Evolutionary conservation across 2,329 filamentous ascomycete species (phyloP).

Genomic region (Chaetomiaceae sp.): DNA sequence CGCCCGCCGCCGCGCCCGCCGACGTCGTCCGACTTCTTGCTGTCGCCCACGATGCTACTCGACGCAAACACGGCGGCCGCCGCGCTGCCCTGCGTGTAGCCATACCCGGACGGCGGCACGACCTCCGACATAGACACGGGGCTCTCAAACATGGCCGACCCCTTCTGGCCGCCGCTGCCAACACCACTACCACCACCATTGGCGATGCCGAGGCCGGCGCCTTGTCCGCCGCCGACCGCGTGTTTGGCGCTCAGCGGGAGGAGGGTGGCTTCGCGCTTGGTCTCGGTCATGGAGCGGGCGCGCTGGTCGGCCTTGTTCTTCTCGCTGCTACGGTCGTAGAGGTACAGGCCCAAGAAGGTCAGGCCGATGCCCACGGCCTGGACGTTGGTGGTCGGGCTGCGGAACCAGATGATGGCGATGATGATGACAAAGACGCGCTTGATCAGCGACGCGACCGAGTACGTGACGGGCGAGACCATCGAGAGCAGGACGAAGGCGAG

Average conservation of each 20-base stretch:
- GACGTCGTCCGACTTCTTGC: constrained; percentile 53
- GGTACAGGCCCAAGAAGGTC: constrained; percentile 87
- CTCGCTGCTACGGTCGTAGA: constrained; percentile 90
- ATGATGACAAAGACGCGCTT: constrained; percentile 97
- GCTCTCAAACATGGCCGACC: constrained; percentile 35
- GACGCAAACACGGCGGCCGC: constrained; percentile 10
- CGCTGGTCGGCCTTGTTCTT: constrained; percentile 82
- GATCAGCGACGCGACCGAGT: constrained; percentile 91
- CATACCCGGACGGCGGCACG: neutral
- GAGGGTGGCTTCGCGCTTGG: constrained; percentile 47
- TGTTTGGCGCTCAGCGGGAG: constrained; percentile 59
- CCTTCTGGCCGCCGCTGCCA: constrained; percentile 25
- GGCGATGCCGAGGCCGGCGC: too few relatives aligned
- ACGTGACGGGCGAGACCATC: constrained; percentile 92
- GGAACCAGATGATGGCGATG: constrained; percentile 94
- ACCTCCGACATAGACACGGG: constrained; percentile 22
- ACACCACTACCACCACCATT: neutral
- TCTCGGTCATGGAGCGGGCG: constrained; percentile 61
- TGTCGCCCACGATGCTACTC: constrained; percentile 32
- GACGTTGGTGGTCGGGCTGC: constrained; percentile 75
- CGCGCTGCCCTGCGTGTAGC: constrained; percentile 8
- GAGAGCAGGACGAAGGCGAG: constrained; percentile 89
- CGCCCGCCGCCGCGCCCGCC: constrained; percentile 31
- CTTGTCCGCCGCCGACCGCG: too few relatives aligned
- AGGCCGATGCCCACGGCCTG: constrained; percentile 82